Percentiles rank a stretch among this genome's conserved stretches.
These are phyloP conservation scores for Trichoderma sp. DNA, from an alignment of 2,329 filamentous ascomycete species.

Conservation along the genomic window DNA sequence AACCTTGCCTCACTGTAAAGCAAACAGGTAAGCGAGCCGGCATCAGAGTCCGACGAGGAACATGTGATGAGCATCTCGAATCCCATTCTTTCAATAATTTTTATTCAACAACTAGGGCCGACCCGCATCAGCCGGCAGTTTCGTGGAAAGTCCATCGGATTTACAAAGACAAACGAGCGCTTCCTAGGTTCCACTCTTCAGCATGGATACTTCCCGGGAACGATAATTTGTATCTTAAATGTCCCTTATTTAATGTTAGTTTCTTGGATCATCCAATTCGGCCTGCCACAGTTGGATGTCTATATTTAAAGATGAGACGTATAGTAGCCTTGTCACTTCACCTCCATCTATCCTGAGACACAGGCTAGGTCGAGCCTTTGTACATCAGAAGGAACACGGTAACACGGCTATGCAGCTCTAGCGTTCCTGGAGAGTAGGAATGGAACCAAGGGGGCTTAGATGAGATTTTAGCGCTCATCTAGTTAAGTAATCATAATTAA, in stretches of 20 bases:
- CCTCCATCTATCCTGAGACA: background rate
- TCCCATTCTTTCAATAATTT: background rate
- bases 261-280: background rate
- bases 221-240: background rate
- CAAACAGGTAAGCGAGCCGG: background rate
- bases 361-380: background rate
- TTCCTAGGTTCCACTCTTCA: background rate
- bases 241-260: background rate
- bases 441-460: background rate
- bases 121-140: background rate
- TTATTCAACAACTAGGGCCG: background rate
- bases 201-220: background rate
- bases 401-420: background rate
- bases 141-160: background rate
- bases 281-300: too few species aligned
- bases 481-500: background rate
- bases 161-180: background rate
- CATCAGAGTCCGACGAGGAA: background rate
- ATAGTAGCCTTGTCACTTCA: background rate
- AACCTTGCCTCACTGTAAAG: background rate
- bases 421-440: background rate
- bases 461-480: conserved; percentile 11
- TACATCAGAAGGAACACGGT: background rate
- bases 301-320: background rate
- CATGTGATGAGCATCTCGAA: background rate